Conservation (phyloP, 1,284 basidiomycete genomes). For the Pseudozyma thailandica region DNA sequence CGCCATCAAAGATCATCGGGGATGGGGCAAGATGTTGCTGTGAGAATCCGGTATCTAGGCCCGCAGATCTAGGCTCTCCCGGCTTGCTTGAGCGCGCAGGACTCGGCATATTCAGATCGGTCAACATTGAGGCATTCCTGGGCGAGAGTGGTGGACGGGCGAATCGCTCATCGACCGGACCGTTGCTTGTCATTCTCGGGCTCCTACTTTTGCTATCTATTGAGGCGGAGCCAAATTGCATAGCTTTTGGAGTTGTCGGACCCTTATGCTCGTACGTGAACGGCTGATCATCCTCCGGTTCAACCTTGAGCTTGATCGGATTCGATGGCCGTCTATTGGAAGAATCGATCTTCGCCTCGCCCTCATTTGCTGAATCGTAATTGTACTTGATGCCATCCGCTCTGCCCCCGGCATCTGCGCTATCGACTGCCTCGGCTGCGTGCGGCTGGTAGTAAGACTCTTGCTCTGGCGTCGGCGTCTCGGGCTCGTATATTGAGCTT, state of each 20-base stretch:
- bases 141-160: conserved; percentile 15
- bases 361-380: conserved; percentile 12
- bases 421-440: conserved; percentile 32
- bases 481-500: conserved; percentile 19
- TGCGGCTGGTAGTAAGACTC: conserved; percentile 36
- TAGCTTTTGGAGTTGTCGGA: conserved; percentile 9
- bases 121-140: conserved; percentile 1
- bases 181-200: conserved; percentile 1
- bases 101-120: neutral
- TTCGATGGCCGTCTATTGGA: neutral
- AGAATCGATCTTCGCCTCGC: neutral
- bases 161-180: neutral
- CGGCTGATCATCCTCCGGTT: neutral
- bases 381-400: conserved; percentile 17
- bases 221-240: neutral
- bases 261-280: neutral
- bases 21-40: conserved; percentile 20
- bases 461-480: neutral
- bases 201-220: conserved; percentile 1
- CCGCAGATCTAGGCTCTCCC: neutral
- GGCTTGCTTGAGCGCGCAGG: neutral
- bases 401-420: conserved; percentile 17
- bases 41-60: conserved; percentile 3
- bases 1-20: conserved; percentile 9
- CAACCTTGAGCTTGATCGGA: conserved; percentile 6